phyloP scores from a whole-genome alignment of 1,284 basidiomycete species.

The Ustilago hordei region DNA sequence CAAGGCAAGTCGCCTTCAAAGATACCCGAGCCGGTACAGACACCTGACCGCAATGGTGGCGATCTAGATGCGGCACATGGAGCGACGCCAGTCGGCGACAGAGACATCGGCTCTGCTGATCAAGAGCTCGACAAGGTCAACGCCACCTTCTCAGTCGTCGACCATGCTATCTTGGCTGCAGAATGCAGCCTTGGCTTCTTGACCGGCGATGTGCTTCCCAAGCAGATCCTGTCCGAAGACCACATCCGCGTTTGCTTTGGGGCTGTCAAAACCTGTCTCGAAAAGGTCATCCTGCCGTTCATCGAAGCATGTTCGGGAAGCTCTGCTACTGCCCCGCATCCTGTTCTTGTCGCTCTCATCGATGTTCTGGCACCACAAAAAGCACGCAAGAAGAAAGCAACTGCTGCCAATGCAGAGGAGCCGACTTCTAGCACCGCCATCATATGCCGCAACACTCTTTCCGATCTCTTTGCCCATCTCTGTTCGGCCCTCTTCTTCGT shows the following conservation, averaged over 20 bases:
- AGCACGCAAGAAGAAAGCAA: conserved; percentile 44
- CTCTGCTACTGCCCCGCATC: conserved; percentile 31
- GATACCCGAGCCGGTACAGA: conserved; percentile 28
- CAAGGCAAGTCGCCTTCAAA: conserved; percentile 30
- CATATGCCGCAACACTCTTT: conserved; percentile 48
- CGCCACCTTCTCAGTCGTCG: conserved; percentile 53
- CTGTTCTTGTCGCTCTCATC: conserved; percentile 68
- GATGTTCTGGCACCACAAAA: conserved; percentile 46
- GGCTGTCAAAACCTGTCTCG: conserved; percentile 82
- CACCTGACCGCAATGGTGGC: conserved; percentile 1
- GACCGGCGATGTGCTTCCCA: conserved; percentile 79
- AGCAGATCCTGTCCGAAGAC: conserved; percentile 89
- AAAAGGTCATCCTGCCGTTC: conserved; percentile 85
- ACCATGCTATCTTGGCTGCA: conserved; percentile 76
- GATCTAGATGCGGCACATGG: background rate
- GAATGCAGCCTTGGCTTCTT: conserved; percentile 84
- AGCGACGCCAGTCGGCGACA: background rate
- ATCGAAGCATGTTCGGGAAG: conserved; percentile 76
- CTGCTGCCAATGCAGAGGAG: conserved; percentile 12
- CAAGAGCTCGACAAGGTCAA: conserved; percentile 71
- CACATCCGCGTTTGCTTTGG: conserved; percentile 82
- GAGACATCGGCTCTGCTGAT: conserved; percentile 74
- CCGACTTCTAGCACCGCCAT: conserved; percentile 33
- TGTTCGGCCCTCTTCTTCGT: conserved; percentile 68
- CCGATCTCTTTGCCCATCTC: conserved; percentile 53